Evolutionary conservation across 306 rosid genomes (phyloP), one percentile per base, ranked within the genome.

Genomic region (Vigna hirtella): DNA sequence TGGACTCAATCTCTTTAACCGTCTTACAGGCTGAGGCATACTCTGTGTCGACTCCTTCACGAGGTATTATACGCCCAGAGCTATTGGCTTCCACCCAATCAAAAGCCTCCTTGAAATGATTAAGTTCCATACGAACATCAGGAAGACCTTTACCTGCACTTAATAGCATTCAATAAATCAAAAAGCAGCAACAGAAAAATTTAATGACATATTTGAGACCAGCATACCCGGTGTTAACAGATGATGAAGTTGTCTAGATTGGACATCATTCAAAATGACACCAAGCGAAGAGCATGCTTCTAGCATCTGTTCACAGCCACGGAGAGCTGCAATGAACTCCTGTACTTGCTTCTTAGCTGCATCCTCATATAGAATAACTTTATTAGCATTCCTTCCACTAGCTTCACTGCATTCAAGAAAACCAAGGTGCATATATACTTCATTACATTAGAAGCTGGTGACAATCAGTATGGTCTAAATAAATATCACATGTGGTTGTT

Each of bases 51-150:
- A 81, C 91, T 86, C 98, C 97, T 85, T 85, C 89, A 83, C 45
- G 98, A 74, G 99, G 99, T 76, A 95, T 85, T 77, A 95, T 84
- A 66, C 97, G 99, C 42, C 99, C 99, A 3, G 98, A 91, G 84
- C 76, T 86, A 83, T 88, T 87, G 70, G 98, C 99, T 84, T 93
- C 97, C 78, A 78, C 93, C 99, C 99, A 95, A 83, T 95, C 93
- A 86, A 95, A 95, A 72, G 98, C 96, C 73, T 86, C 91, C 86
- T 91, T 93, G 88, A 95, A 95, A 84, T 91, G 89, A 62, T 85
- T 84, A 55, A 95, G 74, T 85, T 87, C 83, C 63, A 79, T 50
- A 58, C 72, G 64, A 70, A 91, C 81, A 79, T 90, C 88, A 24
- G 91, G 96, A 87, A 95, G 88, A 51, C 91, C 96, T 86, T 85